These are phyloP conservation scores for Fusarium brevicatenulatum DNA, from an alignment of 2,329 filamentous ascomycete species.

Conservation along the genomic window DNA sequence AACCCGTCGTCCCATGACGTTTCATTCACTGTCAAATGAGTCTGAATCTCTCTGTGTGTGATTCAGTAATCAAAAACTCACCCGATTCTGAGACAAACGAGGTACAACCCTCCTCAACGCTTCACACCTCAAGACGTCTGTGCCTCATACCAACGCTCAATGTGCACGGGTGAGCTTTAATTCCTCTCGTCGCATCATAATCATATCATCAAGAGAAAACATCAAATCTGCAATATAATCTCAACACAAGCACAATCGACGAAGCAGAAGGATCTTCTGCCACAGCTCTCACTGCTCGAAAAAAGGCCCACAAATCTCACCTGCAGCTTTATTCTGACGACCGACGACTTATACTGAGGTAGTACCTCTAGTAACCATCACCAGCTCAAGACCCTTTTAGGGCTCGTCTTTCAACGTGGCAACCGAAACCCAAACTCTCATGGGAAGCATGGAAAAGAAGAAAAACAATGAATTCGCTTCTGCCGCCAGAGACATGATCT, in stretches of 20 bases:
- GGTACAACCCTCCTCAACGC: constrained; percentile 6
- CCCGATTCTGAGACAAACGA: neutral
- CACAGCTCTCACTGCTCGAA: constrained; percentile 8
- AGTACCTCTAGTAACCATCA: constrained; percentile 8
- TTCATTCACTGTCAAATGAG: constrained; percentile 32
- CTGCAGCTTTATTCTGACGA: constrained; percentile 13
- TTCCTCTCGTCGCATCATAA: constrained; percentile 28
- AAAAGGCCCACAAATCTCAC: constrained; percentile 13
- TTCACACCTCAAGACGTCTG: neutral
- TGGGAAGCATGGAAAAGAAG: constrained; percentile 32
- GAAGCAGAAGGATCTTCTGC: constrained; percentile 7
- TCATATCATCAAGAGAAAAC: constrained; percentile 28
- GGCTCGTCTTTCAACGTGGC: neutral
- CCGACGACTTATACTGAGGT: constrained; percentile 23
- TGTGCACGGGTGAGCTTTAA: constrained; percentile 22
- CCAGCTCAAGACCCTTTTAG: neutral
- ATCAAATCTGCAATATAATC: constrained; percentile 4
- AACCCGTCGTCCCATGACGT: constrained; percentile 40
- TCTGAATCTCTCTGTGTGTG: constrained; percentile 10
- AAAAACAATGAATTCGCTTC: constrained; percentile 45
- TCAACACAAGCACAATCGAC: constrained; percentile 3
- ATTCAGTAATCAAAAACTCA: constrained; percentile 31
- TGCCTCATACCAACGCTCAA: constrained; percentile 3
- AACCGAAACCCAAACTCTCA: neutral
- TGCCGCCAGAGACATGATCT: constrained; percentile 44